phyloP scores from a whole-genome alignment of 805 yeast species.

The Myxozyma neotropica region DNA sequence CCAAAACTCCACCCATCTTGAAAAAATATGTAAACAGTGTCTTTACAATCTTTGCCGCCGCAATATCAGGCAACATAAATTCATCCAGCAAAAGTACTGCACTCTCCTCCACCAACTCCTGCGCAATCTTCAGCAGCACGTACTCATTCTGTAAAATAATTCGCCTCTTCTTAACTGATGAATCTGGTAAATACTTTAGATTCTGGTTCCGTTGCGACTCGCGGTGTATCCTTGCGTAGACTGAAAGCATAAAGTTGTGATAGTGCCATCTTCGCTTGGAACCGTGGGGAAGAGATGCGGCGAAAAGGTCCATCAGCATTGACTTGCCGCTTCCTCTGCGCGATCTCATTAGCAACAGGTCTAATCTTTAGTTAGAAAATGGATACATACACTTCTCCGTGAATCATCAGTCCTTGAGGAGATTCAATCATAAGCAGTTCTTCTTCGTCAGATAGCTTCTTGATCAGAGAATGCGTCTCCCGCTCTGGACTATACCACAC shows the following conservation, averaged over 20 bases:
- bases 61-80: constrained; percentile 75
- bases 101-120: constrained; percentile 58
- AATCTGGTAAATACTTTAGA: background rate
- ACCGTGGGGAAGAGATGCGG: constrained; percentile 61
- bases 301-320: constrained; percentile 73
- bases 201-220: constrained; percentile 11
- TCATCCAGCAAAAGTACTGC: constrained; percentile 69
- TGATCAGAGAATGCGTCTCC: constrained; percentile 48
- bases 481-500: constrained; percentile 19
- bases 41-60: constrained; percentile 69
- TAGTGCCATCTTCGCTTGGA: constrained; percentile 73
- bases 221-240: constrained; percentile 61
- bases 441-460: constrained; percentile 61
- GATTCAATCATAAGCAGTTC: constrained; percentile 56
- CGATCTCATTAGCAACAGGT: background rate
- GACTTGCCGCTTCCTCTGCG: constrained; percentile 69
- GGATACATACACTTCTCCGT: constrained; percentile 39
- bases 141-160: constrained; percentile 58
- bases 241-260: constrained; percentile 69
- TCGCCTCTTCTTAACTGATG: constrained; percentile 37
- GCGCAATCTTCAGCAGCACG: constrained; percentile 66
- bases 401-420: constrained; percentile 67
- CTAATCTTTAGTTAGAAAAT: background rate
- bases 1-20: constrained; percentile 72
- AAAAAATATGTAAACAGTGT: constrained; percentile 68